Conservation (phyloP, 116 monocot species). For the Cymodocea nodosa region DNA sequence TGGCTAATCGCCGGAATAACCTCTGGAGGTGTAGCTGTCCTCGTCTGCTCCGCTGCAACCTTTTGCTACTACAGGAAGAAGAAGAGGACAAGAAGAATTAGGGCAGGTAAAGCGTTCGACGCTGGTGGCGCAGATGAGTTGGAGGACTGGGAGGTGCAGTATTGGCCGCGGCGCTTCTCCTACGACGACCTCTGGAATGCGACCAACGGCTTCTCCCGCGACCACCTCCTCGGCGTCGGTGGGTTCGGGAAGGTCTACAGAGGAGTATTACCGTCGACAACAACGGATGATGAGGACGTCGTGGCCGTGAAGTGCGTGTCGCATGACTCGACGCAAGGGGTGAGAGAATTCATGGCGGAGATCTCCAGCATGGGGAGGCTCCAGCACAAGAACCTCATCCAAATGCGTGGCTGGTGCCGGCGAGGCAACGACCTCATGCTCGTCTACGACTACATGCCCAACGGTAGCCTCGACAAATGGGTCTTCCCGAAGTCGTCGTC, state of each 20-base stretch:
- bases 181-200: conserved; percentile 22
- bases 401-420: conserved; percentile 25
- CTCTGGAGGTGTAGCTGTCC: neutral
- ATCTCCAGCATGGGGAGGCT: conserved; percentile 31
- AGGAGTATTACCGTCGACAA: conserved; percentile 9
- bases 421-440: conserved; percentile 21
- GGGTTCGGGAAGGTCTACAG: conserved; percentile 39
- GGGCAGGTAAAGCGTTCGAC: too few relatives aligned
- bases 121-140: too few relatives aligned
- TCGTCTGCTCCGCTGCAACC: neutral
- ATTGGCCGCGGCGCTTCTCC: conserved; percentile 26
- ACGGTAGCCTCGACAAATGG: conserved; percentile 22
- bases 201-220: conserved; percentile 17
- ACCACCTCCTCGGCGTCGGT: conserved; percentile 16
- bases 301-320: conserved; percentile 34
- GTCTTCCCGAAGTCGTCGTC: conserved; percentile 3
- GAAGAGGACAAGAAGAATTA: conserved; percentile 1
- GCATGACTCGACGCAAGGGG: conserved; percentile 28
- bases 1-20: conserved; percentile 10
- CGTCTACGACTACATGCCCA: conserved; percentile 12
- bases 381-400: conserved; percentile 27
- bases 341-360: conserved; percentile 42
- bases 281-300: neutral
- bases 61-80: neutral
- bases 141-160: conserved; percentile 34